A percentile compares a stretch with the other conserved stretches of the same genome.
phyloP scores from a whole-genome alignment of 495 filamentous ascomycete genomes.

The Neurospora sp. region DNA sequence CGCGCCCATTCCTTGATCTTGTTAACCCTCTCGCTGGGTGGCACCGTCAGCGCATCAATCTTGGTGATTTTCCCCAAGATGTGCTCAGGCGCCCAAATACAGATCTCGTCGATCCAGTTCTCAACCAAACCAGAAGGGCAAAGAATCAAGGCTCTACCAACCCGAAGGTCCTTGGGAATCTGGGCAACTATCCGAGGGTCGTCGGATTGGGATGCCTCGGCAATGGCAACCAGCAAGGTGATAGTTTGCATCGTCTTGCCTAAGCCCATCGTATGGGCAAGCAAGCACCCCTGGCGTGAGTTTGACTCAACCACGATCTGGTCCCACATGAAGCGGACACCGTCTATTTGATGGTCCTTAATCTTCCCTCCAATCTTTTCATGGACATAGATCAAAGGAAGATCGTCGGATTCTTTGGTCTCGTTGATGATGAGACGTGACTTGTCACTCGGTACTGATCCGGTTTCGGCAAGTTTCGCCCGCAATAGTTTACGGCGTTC shows the following conservation, averaged over 20 bases:
- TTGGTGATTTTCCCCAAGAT: constrained; percentile 44
- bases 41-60: constrained; percentile 24
- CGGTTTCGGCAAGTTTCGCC: constrained; percentile 25
- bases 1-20: constrained; percentile 48
- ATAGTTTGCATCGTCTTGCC: constrained; percentile 93
- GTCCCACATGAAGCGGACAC: constrained; percentile 85
- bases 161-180: constrained; percentile 52
- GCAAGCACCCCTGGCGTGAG: constrained; percentile 59
- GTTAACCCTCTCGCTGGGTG: constrained; percentile 27
- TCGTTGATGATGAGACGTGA: constrained; percentile 58
- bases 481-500: constrained; percentile 39
- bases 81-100: constrained; percentile 52
- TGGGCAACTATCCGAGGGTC: constrained; percentile 49
- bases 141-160: constrained; percentile 58
- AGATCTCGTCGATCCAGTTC: constrained; percentile 76
- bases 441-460: constrained; percentile 30
- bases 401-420: constrained; percentile 44
- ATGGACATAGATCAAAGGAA: constrained; percentile 42
- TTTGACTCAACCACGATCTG: constrained; percentile 51
- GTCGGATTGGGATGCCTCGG: constrained; percentile 49
- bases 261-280: constrained; percentile 89
- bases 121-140: constrained; percentile 66
- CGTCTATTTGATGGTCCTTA: constrained; percentile 50
- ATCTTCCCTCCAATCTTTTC: constrained; percentile 37
- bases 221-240: constrained; percentile 65